Base-by-base conservation (phyloP, 129 eudicot genomes). In the Flaveria brownii region DNA sequence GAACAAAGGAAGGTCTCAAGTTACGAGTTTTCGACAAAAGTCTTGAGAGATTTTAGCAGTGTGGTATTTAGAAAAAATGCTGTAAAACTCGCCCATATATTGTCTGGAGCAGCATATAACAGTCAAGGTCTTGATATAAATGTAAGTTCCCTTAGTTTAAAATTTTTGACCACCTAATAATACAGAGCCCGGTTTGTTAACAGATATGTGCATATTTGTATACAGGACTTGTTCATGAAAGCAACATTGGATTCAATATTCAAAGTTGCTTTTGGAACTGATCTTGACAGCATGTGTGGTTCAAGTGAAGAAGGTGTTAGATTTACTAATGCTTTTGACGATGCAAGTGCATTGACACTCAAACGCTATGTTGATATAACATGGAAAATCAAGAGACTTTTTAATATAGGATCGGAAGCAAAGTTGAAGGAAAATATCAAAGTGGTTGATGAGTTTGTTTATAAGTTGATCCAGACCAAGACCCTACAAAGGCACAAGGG, bases 201-300 rank as follows among this genome's bases (percentile, higher is more conserved):
- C 47, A 20, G 22, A 71, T 69, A 74, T 57, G n/a, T 7, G 12
- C 45, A 43, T 79, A 42, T 46, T 75, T 54, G 43, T 16, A 74
- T 8, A 70, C 61, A 90, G 96, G 96, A 90, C 50, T 76, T 87
- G 56, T 86, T 90, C 72, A 87, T 84, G 96, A 90, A 90, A 80
- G 80, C 96, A 33, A 87, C 96, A 23, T 67, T 86, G 65, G 93
- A 90, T 76, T 90, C 96, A 13, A 86, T 90, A 71, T 86, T 90
- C 78, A 90, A 76, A 84, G 85, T 90, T 77, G 96, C 86, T 36
- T 90, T 91, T 46, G 91, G 93, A 45, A 78, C 85, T 59, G 93
- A 88, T 25, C 81, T 88, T 41, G 91, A 88, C 45, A 82, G 84
- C 84, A 84, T 88, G 91, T 78, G 89, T 76, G 91, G 93, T 52